Percentiles rank a stretch among this genome's conserved stretches.
phyloP scores from a whole-genome alignment of 1,139 yeast genomes.

The Pichia sp. region DNA sequence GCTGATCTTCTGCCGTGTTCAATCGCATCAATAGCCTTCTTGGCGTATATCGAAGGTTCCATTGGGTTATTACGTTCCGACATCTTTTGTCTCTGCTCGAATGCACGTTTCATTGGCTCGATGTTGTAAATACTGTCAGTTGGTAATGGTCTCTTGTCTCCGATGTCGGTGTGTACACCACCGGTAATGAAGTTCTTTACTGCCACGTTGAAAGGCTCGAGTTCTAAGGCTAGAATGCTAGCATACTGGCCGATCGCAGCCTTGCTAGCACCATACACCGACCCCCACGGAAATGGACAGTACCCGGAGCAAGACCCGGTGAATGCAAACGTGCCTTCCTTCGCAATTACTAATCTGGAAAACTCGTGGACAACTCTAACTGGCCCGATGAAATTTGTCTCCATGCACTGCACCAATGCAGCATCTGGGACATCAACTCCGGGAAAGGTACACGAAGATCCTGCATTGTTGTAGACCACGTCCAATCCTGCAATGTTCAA shows the following conservation, averaged over 20 bases:
- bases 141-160: slow-evolving; percentile 55
- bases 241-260: slow-evolving; percentile 77
- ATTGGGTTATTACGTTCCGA: slow-evolving; percentile 58
- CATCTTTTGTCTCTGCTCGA: slow-evolving; percentile 54
- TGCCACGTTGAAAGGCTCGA: slow-evolving; percentile 68
- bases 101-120: slow-evolving; percentile 46
- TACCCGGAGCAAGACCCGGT: slow-evolving; percentile 72
- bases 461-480: slow-evolving; percentile 65
- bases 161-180: slow-evolving; percentile 60
- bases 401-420: slow-evolving; percentile 49
- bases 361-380: slow-evolving; percentile 61
- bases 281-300: slow-evolving; percentile 65
- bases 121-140: slow-evolving; percentile 49
- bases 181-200: slow-evolving; percentile 71
- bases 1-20: slow-evolving; percentile 34
- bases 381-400: slow-evolving; percentile 69
- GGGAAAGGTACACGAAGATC: slow-evolving; percentile 66
- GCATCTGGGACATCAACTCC: slow-evolving; percentile 64
- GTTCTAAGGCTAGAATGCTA: slow-evolving; percentile 55
- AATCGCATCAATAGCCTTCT: slow-evolving; percentile 48
- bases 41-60: slow-evolving; percentile 53
- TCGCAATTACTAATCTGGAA: slow-evolving; percentile 51
- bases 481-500: slow-evolving; percentile 41
- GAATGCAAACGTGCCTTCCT: slow-evolving; percentile 67
- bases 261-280: slow-evolving; percentile 65